phyloP scores from a whole-genome alignment of 305 asterid genomes.

The Petunia hybrid region DNA sequence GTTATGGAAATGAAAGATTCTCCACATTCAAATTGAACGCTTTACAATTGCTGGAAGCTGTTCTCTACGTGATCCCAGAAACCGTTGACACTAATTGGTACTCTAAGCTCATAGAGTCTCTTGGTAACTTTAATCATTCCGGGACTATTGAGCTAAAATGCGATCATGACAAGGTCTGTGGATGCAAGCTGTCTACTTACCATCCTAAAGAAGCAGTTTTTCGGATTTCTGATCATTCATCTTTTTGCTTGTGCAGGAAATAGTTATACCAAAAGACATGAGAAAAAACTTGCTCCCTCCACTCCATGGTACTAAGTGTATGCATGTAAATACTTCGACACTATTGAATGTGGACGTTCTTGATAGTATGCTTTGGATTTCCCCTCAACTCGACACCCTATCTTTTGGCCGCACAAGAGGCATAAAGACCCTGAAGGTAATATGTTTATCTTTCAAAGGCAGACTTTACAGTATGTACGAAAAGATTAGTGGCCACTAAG shows the following conservation, averaged over 20 bases:
- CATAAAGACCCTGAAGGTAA: no score
- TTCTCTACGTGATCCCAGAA: background rate
- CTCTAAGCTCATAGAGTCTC: background rate
- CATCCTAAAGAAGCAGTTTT: background rate
- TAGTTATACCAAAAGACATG: background rate
- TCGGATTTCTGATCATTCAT: background rate
- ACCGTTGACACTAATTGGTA: background rate
- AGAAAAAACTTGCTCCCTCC: background rate
- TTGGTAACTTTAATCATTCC: conserved; percentile 25
- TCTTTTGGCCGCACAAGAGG: no score
- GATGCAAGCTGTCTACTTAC: background rate
- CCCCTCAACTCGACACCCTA: no score
- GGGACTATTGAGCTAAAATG: background rate
- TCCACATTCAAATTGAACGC: background rate
- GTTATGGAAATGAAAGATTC: background rate
- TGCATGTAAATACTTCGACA: no score
- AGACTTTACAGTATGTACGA: no score
- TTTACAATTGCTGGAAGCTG: background rate
- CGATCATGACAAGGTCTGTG: background rate
- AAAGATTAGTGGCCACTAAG: no score
- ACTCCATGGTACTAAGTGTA: background rate
- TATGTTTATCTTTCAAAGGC: no score
- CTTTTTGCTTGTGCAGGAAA: background rate
- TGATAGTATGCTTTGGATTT: no score
- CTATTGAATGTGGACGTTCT: no score